A percentile compares a stretch with the other conserved stretches of the same genome.
Conservation (phyloP, 2,329 filamentous ascomycete genomes). For the Calonectria henricotiae region DNA sequence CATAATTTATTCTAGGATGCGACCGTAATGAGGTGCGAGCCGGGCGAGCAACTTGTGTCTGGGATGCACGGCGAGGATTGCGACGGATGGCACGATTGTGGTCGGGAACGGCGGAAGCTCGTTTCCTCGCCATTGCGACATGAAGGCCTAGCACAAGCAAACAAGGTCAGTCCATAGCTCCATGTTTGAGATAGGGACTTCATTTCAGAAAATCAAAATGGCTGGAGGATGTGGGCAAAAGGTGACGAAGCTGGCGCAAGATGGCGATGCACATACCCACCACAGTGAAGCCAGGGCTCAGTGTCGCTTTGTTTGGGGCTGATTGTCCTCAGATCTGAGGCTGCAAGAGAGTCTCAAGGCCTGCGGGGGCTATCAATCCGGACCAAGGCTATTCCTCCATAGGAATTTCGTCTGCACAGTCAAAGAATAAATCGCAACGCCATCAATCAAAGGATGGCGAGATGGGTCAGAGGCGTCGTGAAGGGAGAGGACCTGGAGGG, state of each 20-base stretch:
- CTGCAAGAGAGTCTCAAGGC: neutral
- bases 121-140: conserved; percentile 53
- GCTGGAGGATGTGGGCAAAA: neutral
- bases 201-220: neutral
- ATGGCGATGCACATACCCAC: conserved; percentile 39
- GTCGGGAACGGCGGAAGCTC: conserved; percentile 45
- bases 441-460: conserved; percentile 2
- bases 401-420: neutral
- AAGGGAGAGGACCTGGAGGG: conserved; percentile 47
- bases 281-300: conserved; percentile 21
- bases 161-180: conserved; percentile 31
- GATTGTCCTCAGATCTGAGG: conserved; percentile 2
- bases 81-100: conserved; percentile 42
- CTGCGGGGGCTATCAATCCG: neutral
- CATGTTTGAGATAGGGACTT: neutral
- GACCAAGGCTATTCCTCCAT: neutral
- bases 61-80: conserved; percentile 48
- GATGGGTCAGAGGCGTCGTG: conserved; percentile 25
- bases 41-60: conserved; percentile 29
- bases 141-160: conserved; percentile 20
- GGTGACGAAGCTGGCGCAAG: conserved; percentile 39
- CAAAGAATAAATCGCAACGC: neutral
- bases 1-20: conserved; percentile 32
- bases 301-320: conserved; percentile 24
- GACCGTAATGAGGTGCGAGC: conserved; percentile 43